Evolutionary conservation across 495 filamentous ascomycete species (phyloP).

Genomic region (Hyaloscypha variabilis): DNA sequence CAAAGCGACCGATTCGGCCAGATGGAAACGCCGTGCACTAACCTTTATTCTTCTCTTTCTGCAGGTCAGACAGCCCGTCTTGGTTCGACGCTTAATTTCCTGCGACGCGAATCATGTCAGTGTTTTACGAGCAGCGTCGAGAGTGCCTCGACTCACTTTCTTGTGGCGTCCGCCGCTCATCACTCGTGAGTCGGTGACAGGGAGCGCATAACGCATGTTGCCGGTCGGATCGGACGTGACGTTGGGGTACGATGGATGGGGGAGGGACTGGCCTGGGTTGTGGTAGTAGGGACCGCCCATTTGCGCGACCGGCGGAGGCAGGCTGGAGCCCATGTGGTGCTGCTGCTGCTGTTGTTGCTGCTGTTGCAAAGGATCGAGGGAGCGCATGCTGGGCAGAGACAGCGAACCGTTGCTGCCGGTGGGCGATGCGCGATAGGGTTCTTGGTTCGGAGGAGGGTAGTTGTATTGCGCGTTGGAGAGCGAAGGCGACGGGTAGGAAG

Average conservation of each 20-base stretch:
- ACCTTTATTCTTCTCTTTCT: constrained; percentile 98
- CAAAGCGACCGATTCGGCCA: constrained; percentile 13
- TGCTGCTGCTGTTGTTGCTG: constrained; percentile 46
- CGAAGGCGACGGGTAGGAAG: constrained; percentile 57
- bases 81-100: constrained; percentile 97
- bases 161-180: constrained; percentile 85
- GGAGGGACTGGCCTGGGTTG: constrained; percentile 37
- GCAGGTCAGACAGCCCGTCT: constrained; percentile 97
- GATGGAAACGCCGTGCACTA: constrained; percentile 42
- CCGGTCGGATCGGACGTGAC: constrained; percentile 43
- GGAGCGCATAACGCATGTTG: constrained; percentile 61
- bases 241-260: constrained; percentile 45
- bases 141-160: constrained; percentile 57
- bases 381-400: constrained; percentile 69
- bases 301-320: constrained; percentile 36
- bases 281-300: constrained; percentile 38
- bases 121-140: constrained; percentile 18
- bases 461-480: constrained; percentile 55
- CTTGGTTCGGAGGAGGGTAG: constrained; percentile 53
- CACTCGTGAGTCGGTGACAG: constrained; percentile 63
- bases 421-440: constrained; percentile 54
- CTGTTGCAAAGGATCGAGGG: constrained; percentile 51
- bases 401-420: constrained; percentile 54
- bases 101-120: constrained; percentile 33
- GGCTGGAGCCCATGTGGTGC: constrained; percentile 42